Conservation (phyloP, 169 alveolate genomes). For the Pseudocohnilembus persalinus region DNA sequence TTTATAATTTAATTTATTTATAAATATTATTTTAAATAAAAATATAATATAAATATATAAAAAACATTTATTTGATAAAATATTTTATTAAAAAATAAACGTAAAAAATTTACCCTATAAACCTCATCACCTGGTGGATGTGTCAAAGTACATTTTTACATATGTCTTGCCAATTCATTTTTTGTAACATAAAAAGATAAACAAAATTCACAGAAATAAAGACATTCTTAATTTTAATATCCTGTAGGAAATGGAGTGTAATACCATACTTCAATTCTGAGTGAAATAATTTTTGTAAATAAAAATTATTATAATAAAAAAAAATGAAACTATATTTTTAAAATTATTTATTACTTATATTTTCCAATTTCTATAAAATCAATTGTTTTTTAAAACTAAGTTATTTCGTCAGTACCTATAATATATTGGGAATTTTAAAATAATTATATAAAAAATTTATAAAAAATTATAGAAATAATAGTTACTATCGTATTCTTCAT, state of each 20-base stretch:
- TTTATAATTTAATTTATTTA: conserved; percentile 7
- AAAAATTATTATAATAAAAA: conserved; percentile 59
- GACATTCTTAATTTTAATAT: conserved; percentile 54
- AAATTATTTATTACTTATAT: conserved; percentile 24
- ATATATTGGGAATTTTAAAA: neutral
- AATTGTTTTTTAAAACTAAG: neutral
- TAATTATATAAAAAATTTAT: too few species aligned
- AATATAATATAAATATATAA: too few species aligned
- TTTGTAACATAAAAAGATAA: conserved; percentile 64
- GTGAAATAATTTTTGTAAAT: conserved; percentile 24
- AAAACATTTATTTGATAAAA: too few species aligned
- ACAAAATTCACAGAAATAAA: conserved; percentile 79
- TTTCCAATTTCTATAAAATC: neutral
- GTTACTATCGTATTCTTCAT: neutral
- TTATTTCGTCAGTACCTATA: neutral
- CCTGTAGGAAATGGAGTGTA: conserved; percentile 73
- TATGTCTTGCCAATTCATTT: conserved; percentile 61
- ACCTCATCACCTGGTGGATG: conserved; percentile 79
- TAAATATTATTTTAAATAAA: neutral
- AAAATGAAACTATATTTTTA: conserved; percentile 34
- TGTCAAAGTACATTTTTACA: conserved; percentile 55
- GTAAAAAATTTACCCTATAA: conserved; percentile 46
- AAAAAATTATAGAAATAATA: too few species aligned
- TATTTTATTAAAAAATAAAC: too few species aligned
- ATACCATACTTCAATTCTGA: conserved; percentile 67